These are phyloP conservation scores for Salix viminalis DNA, from an alignment of 345 rosid genomes.

Conservation along the genomic window DNA sequence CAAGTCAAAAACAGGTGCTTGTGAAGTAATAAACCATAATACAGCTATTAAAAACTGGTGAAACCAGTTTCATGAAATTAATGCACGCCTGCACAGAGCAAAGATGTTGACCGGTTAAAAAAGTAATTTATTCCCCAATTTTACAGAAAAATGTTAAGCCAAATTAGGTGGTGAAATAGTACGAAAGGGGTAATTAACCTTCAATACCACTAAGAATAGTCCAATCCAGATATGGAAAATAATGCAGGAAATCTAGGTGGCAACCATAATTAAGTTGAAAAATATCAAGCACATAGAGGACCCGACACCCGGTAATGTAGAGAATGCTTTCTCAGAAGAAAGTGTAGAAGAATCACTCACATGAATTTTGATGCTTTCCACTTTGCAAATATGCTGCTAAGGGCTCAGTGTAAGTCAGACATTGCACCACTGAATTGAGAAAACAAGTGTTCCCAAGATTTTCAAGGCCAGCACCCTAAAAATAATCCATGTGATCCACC, in stretches of 20 bases:
- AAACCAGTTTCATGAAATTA: background rate
- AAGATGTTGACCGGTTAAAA: background rate
- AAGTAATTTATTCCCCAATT: background rate
- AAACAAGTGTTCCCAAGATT: conserved; percentile 98
- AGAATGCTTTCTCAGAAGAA: background rate
- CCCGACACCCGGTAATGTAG: background rate
- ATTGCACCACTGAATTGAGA: conserved; percentile 89
- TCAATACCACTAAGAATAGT: background rate
- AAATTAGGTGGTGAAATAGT: background rate
- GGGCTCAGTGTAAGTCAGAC: conserved; percentile 93
- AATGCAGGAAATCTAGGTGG: background rate
- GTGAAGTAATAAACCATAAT: background rate
- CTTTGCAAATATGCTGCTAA: conserved; percentile 82
- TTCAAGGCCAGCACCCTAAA: conserved; percentile 91
- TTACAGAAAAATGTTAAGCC: background rate
- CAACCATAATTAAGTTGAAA: background rate
- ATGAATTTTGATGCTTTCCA: conserved; percentile 72
- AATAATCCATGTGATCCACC: conserved; percentile 11
- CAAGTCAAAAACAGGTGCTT: background rate
- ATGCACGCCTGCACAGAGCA: background rate
- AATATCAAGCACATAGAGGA: background rate
- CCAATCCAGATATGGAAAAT: background rate
- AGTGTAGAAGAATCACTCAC: background rate
- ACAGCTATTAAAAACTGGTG: background rate
- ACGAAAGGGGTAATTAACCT: background rate